Evolutionary conservation across 805 yeast genomes (phyloP).

Genomic region (Candida cerambycidarum): DNA sequence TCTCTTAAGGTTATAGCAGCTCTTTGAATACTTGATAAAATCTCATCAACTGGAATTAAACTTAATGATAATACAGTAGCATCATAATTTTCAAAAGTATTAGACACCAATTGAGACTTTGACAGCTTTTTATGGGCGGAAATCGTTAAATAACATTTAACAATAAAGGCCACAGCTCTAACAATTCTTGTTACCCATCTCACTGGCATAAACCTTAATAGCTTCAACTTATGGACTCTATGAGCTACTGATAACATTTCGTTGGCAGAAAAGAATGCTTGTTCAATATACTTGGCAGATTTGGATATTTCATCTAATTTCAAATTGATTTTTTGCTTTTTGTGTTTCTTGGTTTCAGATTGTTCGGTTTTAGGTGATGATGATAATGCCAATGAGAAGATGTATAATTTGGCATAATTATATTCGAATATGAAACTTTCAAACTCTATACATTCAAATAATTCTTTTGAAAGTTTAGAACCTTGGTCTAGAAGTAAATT

Average conservation of each 20-base stretch:
- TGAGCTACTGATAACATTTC: slow-evolving; percentile 72
- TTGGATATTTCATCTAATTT: slow-evolving; percentile 68
- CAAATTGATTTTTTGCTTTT: slow-evolving; percentile 29
- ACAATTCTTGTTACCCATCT: slow-evolving; percentile 87
- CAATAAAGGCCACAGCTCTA: slow-evolving; percentile 85
- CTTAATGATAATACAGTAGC: slow-evolving; percentile 57
- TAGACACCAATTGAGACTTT: slow-evolving; percentile 15
- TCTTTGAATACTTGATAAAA: slow-evolving; percentile 61
- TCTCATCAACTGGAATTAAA: slow-evolving; percentile 69
- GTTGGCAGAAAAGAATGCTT: slow-evolving; percentile 82
- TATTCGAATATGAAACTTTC: slow-evolving; percentile 80
- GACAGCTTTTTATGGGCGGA: slow-evolving; percentile 42
- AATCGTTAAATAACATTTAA: slow-evolving; percentile 75
- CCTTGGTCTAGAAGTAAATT: slow-evolving; percentile 22
- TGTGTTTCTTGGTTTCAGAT: slow-evolving; percentile 18
- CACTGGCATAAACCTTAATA: slow-evolving; percentile 82
- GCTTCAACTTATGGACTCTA: slow-evolving; percentile 61
- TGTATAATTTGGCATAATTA: slow-evolving; percentile 79
- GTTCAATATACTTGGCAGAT: slow-evolving; percentile 73
- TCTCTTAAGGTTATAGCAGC: slow-evolving; percentile 75
- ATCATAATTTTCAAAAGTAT: slow-evolving; percentile 32
- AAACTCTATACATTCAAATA: slow-evolving; percentile 49
- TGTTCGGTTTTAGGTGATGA: slow-evolving; percentile 26
- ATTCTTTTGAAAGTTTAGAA: slow-evolving; percentile 38
- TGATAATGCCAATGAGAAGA: slow-evolving; percentile 77